Conservation (phyloP, 1,139 yeast species). For the Magnusiomyces suaveolens region DNA sequence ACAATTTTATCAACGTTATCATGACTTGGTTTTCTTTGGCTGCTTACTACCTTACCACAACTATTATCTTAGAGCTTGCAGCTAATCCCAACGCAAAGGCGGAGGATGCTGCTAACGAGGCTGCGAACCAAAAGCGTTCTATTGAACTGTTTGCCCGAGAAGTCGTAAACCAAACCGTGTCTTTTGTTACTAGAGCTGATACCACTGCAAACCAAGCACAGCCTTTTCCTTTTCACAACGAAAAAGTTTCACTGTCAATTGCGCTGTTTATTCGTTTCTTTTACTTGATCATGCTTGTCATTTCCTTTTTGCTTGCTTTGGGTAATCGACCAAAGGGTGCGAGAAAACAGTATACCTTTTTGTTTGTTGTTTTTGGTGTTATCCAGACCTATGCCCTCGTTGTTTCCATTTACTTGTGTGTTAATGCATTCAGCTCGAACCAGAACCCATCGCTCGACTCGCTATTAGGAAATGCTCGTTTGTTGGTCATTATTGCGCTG, state of each 20-base stretch:
- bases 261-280: constrained; percentile 32
- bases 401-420: constrained; percentile 34
- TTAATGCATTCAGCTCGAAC: constrained; percentile 26
- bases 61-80: constrained; percentile 35
- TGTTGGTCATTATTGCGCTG: constrained; percentile 62
- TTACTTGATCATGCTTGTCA: constrained; percentile 29
- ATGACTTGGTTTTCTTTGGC: constrained; percentile 79
- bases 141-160: background rate
- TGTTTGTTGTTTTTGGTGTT: constrained; percentile 33
- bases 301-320: constrained; percentile 36
- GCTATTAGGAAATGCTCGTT: constrained; percentile 22
- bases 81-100: constrained; percentile 29
- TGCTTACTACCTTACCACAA: constrained; percentile 69
- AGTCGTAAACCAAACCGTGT: background rate
- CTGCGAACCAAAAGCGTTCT: constrained; percentile 15
- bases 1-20: constrained; percentile 58
- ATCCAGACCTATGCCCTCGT: constrained; percentile 34
- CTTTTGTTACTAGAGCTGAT: background rate
- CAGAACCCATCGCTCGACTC: constrained; percentile 8
- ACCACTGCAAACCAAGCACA: background rate
- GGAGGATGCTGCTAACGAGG: background rate
- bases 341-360: constrained; percentile 27
- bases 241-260: constrained; percentile 23
- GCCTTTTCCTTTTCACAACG: constrained; percentile 10
- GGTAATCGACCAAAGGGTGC: constrained; percentile 39